Percentiles rank a stretch among this genome's conserved stretches.
Conservation (phyloP, 768 basidiomycete genomes). For the Lepiota venenata region DNA sequence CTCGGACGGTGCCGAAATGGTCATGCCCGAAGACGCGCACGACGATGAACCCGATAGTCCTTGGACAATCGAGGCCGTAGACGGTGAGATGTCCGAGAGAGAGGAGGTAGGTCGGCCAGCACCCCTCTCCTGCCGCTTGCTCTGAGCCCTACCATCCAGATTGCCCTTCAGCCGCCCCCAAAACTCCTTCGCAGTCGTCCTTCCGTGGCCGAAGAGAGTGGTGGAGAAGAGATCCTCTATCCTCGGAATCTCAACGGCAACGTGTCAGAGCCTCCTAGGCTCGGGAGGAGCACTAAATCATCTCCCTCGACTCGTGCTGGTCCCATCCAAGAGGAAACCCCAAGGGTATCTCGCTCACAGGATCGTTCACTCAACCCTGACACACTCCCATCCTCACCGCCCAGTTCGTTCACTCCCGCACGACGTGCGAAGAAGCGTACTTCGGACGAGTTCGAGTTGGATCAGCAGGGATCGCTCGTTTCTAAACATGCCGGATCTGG, state of each 20-base stretch:
- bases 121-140: not conserved
- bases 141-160: not conserved
- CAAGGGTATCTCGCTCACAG: conserved; percentile 28
- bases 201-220: conserved; percentile 80
- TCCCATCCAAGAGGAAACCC: conserved; percentile 19
- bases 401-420: conserved; percentile 57
- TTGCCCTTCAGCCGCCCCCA: conserved; percentile 39
- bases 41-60: conserved; percentile 75
- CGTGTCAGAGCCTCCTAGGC: conserved; percentile 29
- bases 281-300: conserved; percentile 22
- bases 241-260: conserved; percentile 52
- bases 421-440: conserved; percentile 70
- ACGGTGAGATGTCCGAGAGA: conserved; percentile 70
- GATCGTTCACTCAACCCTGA: conserved; percentile 25
- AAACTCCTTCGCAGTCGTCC: conserved; percentile 55
- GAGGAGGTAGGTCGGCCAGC: conserved; percentile 52
- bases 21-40: conserved; percentile 32
- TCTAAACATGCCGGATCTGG: conserved; percentile 41
- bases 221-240: conserved; percentile 88
- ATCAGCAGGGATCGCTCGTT: conserved; percentile 59
- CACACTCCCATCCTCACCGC: conserved; percentile 44
- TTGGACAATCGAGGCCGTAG: conserved; percentile 86
- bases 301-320: not conserved
- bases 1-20: conserved; percentile 31
- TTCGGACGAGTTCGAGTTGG: conserved; percentile 81